Percentiles rank a stretch among this genome's conserved stretches.
phyloP scores from a whole-genome alignment of 306 rosid species.

The Vigna reflexopilosa region DNA sequence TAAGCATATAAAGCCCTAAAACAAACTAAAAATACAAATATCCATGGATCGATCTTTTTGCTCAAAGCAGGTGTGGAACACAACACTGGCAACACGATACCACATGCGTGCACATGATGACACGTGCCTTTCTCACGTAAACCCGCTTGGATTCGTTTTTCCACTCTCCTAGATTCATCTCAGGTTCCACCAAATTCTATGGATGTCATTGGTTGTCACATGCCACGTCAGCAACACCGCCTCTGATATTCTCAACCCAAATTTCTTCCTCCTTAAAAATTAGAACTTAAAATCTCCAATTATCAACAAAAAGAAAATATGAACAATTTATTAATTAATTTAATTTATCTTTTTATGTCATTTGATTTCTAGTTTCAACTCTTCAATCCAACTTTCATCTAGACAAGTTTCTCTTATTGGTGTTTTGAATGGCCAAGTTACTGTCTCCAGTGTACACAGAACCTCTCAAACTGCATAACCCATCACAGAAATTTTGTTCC shows the following conservation, averaged over 20 bases:
- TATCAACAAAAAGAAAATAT: slow-evolving; percentile 40
- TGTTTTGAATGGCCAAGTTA: slow-evolving; percentile 67
- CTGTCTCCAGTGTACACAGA: slow-evolving; percentile 73
- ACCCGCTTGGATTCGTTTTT: slow-evolving; percentile 27
- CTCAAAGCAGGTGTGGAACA: background rate
- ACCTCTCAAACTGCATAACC: slow-evolving; percentile 63
- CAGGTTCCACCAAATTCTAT: slow-evolving; percentile 46
- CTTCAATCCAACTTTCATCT: background rate
- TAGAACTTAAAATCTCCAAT: slow-evolving; percentile 34
- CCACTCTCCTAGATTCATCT: slow-evolving; percentile 48
- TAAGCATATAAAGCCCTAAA: too few relatives aligned
- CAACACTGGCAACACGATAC: background rate
- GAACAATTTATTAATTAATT: background rate
- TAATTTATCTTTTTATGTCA: background rate
- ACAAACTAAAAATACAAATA: background rate
- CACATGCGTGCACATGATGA: slow-evolving; percentile 26
- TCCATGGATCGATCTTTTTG: background rate
- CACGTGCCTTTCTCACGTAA: slow-evolving; percentile 40
- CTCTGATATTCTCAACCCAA: slow-evolving; percentile 48
- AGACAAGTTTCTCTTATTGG: background rate
- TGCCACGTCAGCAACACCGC: slow-evolving; percentile 66
- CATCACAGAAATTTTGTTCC: slow-evolving; percentile 50
- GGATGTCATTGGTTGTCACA: slow-evolving; percentile 54
- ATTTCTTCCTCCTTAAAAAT: slow-evolving; percentile 62
- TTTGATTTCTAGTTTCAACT: slow-evolving; percentile 1